Base-by-base conservation (phyloP, 768 basidiomycete genomes). In the Rhizopogon rudus region DNA sequence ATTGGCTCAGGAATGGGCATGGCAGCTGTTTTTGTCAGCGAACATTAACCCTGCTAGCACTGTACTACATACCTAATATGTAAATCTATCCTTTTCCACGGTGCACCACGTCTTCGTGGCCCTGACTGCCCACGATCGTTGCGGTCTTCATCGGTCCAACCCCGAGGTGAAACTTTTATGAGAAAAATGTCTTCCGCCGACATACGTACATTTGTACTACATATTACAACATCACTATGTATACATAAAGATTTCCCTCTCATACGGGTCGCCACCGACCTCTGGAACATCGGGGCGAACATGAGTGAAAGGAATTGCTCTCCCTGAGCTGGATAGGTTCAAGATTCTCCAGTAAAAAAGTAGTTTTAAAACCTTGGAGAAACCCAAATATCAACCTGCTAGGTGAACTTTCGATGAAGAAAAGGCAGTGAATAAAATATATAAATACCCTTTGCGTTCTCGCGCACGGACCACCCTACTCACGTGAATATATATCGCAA, bases 1-100 rank as follows among this genome's bases (percentile, higher is more conserved):
- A 86, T 93, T 64, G 92, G 91, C 6, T 83, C 81, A 13, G 91
- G 92, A 22, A 93, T 93, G 89, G 90, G 91, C 39, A 92, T 93
- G 89, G 91, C 91, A 33, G 88, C 83, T 44, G 77, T 93, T 2
- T 88, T 93, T 64, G 88, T 91, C 53, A 90, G 77, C 69, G 92
- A 94, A 79, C 86, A 92, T 62, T 92, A 63, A 22, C 17, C n/a
- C 3, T 16, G 14, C 45, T 16, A 20, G 2, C n/a, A 6, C 16
- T 39, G 51, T 44, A 52, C 37, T 43, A 29, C 25, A 7, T 39
- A 28, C 35, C 14, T 33, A 33, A 28, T 54, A 53, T 12, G 17
- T 12, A 17, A 13, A 29, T 43, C 33, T 54, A 45, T 40, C n/a
- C 31, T 8, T n/a, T 44, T 43, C 5, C 28, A 17, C 22, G 25